Evolutionary conservation across 208 protist genomes (phyloP), one percentile per base, ranked within the genome.

Genomic region (Trypanosoma scelopori): DNA sequence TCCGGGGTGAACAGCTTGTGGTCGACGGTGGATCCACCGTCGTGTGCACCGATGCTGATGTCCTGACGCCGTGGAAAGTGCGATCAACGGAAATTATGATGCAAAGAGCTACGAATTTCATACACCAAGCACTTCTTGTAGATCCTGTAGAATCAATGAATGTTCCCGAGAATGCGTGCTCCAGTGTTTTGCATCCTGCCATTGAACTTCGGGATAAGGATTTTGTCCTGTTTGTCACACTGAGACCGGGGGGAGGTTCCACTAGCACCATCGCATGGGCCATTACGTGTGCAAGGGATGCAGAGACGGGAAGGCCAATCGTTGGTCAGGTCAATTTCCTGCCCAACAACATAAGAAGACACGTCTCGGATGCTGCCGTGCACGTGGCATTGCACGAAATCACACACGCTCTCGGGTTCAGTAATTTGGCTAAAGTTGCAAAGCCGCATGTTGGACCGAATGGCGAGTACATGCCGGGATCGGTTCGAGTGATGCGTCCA

Each of bases 311-410:
- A 5, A 57, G 83, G 22, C 78, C 80, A 13, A 53, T 85, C 0
- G 65, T 84, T 18, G 86, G 86, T 1, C 65, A 83, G 42, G 80
- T 89, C 48, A 92, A 92, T 73, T 87, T 92, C 62, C 57, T 83
- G 5, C 78, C 86, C 6, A 61, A 64, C 22, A n/a, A 15, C 30
- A 23, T 91, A 12, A 23, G 45, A 32, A 18, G 51, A 15, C 16
- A 57, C 20, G n/a, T 45, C 22, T n/a, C 47, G 43, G 23, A 27
- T 15, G 0, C 53, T 67, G 45, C 48, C 27, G 42, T 37, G 16
- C 63, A 62, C 32, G 57, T 83, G 22, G 77, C 72, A 1, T 68
- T 80, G 28, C 81, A 91, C 68, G 85, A 91, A 53, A 22, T 86
- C 0, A 72, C 81, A 41, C 85, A 91, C 56, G 79, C 85, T 18